Evolutionary conservation across 2,329 filamentous ascomycete genomes (phyloP).

Genomic region (Xylaria arbuscula): DNA sequence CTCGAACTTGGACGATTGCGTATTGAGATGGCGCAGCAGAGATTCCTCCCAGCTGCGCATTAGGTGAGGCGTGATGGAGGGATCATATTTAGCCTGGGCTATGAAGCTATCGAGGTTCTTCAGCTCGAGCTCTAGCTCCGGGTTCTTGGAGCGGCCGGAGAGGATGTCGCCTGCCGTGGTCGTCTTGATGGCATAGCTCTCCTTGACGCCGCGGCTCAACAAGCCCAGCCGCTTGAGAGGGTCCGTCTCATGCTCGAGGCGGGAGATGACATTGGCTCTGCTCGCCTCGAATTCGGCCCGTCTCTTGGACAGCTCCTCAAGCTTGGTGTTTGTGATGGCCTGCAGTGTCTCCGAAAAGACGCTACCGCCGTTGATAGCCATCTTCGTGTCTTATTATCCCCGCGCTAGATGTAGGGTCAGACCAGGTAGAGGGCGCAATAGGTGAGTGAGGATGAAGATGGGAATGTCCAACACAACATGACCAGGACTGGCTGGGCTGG

Average conservation of each 20-base stretch:
- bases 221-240: conserved; percentile 49
- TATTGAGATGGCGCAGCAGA: conserved; percentile 54
- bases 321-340: conserved; percentile 58
- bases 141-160: conserved; percentile 42
- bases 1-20: conserved; percentile 56
- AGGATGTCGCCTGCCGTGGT: conserved; percentile 46
- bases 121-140: conserved; percentile 49
- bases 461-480: not conserved
- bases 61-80: conserved; percentile 53
- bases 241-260: conserved; percentile 44
- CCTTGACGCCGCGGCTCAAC: conserved; percentile 53
- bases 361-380: conserved; percentile 46
- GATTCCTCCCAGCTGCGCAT: conserved; percentile 52
- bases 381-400: conserved; percentile 37
- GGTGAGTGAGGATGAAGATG: not conserved
- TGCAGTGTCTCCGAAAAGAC: conserved; percentile 58
- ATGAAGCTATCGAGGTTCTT: conserved; percentile 56
- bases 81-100: conserved; percentile 55
- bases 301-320: conserved; percentile 57
- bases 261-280: conserved; percentile 49
- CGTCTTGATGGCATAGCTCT: conserved; percentile 50
- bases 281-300: conserved; percentile 52
- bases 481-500: not conserved
- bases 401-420: not conserved
- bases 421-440: not conserved